Base-by-base conservation (phyloP, 2,329 filamentous ascomycete species). In the Chrysoporthe austroafricana region DNA sequence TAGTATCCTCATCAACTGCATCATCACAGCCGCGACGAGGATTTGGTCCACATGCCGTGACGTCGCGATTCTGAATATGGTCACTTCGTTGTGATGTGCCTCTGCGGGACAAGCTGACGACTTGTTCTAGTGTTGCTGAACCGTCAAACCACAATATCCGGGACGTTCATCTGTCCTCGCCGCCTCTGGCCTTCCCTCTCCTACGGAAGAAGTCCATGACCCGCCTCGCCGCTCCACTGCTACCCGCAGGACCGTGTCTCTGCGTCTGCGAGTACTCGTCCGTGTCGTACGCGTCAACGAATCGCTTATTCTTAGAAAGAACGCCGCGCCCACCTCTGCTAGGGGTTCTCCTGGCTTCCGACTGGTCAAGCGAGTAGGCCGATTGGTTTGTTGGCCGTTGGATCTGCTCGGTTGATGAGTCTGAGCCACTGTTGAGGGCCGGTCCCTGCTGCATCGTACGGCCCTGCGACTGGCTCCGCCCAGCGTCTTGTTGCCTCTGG, bases 161-260 rank as follows among this genome's bases (percentile, higher is more conserved):
- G n/a, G 46, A 42, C 6, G 13, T 34, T 84, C 79, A 87, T 81
- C 84, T 83, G 73, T 84, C 80, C 69, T 88, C 86, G 48, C 85
- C 85, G 66, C 85, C 87, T 75, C 91, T 85, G 73, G 90, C 92
- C 81, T 91, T 93, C 66, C 92, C 93, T 77, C 94, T 88, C 77
- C 94, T 87, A 73, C 96, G 87, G 84, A 99, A 99, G 79, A 98
- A 97, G 81, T 99, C 95, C 94, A 99, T 98, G 50, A 99, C 96
- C 76, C 93, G 90, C 77, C 94, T 91, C 16, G 94, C 94, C 3
- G 94, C 92, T 66, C 93, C 93, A 71, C 90, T 95, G 78, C 92
- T 96, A 57, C 95, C 95, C 43, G 90, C 90, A 74, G 94, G 90
- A 63, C 90, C 87, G 64, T 84, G 84, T 5, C 69, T 58, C 16